Evolutionary conservation across 176 grass and related monocot species (phyloP).

Genomic region (Musa itinerans): DNA sequence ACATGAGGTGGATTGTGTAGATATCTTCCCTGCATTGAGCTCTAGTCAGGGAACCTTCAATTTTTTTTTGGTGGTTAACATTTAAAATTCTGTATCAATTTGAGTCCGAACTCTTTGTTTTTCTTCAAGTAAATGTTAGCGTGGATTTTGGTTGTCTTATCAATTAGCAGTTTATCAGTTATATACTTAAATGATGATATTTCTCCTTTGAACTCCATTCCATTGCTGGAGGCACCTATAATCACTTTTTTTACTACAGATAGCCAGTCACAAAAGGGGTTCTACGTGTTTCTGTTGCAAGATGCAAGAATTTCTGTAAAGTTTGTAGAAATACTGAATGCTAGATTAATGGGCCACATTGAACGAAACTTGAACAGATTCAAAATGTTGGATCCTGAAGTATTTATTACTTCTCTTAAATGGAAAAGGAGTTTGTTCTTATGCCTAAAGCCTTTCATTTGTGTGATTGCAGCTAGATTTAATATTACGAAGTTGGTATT

Average conservation of each 20-base stretch:
- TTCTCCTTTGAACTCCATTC: background rate
- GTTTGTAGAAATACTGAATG: no score
- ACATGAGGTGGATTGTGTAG: background rate
- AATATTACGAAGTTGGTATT: no score
- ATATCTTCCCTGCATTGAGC: background rate
- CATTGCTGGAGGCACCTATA: background rate
- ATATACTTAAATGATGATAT: background rate
- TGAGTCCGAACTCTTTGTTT: no score
- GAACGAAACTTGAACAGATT: no score
- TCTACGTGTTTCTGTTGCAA: background rate
- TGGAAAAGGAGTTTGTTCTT: no score
- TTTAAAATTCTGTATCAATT: no score
- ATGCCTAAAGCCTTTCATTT: no score
- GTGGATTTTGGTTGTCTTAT: background rate
- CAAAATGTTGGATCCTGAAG: no score
- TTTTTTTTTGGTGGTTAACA: no score
- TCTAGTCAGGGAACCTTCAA: background rate
- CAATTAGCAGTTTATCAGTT: background rate
- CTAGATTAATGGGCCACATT: no score
- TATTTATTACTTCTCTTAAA: no score
- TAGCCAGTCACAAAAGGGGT: background rate
- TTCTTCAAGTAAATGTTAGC: background rate
- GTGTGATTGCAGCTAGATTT: background rate
- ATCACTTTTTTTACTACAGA: background rate
- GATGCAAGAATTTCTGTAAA: no score